A percentile compares a stretch with the other conserved stretches of the same genome.
phyloP scores from a whole-genome alignment of 2,329 filamentous ascomycete species.

The Xylaria sp. region DNA sequence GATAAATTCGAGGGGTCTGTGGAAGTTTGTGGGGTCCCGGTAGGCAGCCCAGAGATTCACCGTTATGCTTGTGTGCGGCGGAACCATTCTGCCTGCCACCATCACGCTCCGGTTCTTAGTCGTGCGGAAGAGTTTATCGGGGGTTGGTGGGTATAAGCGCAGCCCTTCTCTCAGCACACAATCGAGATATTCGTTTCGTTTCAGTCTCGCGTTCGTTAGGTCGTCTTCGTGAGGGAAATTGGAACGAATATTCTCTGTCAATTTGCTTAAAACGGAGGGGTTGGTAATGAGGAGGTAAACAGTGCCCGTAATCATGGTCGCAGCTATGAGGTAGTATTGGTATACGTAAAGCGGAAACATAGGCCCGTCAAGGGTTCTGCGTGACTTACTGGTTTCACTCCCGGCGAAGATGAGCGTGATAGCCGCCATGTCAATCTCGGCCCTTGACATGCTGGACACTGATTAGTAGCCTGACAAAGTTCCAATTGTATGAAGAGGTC shows the following conservation, averaged over 20 bases:
- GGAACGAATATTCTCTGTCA: constrained; percentile 42
- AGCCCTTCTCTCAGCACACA: constrained; percentile 31
- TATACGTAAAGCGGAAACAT: not conserved
- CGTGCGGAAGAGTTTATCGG: constrained; percentile 26
- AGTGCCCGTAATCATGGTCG: constrained; percentile 51
- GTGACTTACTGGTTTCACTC: constrained; percentile 53
- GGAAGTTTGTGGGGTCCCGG: constrained; percentile 29
- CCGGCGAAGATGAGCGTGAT: constrained; percentile 53
- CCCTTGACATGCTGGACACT: constrained; percentile 18
- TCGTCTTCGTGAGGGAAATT: constrained; percentile 41
- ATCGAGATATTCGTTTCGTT: constrained; percentile 31
- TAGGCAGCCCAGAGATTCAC: constrained; percentile 25
- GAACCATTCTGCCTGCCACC: constrained; percentile 28
- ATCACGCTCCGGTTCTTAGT: constrained; percentile 21
- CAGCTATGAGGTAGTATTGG: constrained; percentile 39
- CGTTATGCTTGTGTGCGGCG: constrained; percentile 30
- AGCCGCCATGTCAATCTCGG: constrained; percentile 28
- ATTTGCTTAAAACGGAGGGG: constrained; percentile 38
- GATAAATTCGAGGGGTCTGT: constrained; percentile 31
- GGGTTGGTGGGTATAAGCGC: constrained; percentile 34
- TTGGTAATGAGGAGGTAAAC: constrained; percentile 47
- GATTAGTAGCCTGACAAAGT: not conserved
- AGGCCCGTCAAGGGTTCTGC: not conserved
- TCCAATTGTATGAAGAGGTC: not conserved
- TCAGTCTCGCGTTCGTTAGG: constrained; percentile 30